Base-by-base conservation (phyloP, 176 grass and related monocot species). In the Zea luxurians region DNA sequence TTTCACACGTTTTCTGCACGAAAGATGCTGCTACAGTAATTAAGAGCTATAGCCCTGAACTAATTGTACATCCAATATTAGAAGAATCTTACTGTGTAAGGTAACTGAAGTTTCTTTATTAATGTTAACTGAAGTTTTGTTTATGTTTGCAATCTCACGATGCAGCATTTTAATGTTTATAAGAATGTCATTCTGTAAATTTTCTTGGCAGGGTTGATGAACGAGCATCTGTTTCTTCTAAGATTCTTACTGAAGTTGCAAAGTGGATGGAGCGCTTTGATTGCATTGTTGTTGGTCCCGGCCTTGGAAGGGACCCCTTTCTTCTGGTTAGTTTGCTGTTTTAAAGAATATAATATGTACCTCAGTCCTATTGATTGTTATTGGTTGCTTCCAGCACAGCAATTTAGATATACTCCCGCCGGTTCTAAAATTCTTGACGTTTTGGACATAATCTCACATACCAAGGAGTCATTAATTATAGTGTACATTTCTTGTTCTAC, bases 11-110 rank as follows among this genome's bases (percentile, higher is more conserved):
- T 79, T 97, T 97, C 68, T 97, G 95, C 82, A 94, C 91, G 8
- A 92, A 90, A 86, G 95, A 97, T 90, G 95, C 95, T 75, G 91
- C 91, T 45, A 91, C 89, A 37, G 95, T 97, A 73, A 97, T 97
- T 79, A 97, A 97, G 75, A 92, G 95, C 68, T 97, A 94, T 68
- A 97, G 95, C 53, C 95, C 95, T 49, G 95, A 97, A 74, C 74
- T 97, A 44, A 97, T 97, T 83, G 91, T 97, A 16, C 95, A 97
- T 80, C 95, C 95, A 74, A 75, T 97, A 76, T 75, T 94, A 64
- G 91, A 97, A 68, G 95, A 97, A 58, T 97, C 95, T 7, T 92
- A 97, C 74, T 92, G 89, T 65, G 83, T 97, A 73, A 97, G 87
- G 95, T 97, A 90, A 89, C 38, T 59, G 74, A 5, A 73, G 34